Base-by-base conservation (phyloP, 2,329 filamentous ascomycete species). In the Penicillium sclerotigenum region DNA sequence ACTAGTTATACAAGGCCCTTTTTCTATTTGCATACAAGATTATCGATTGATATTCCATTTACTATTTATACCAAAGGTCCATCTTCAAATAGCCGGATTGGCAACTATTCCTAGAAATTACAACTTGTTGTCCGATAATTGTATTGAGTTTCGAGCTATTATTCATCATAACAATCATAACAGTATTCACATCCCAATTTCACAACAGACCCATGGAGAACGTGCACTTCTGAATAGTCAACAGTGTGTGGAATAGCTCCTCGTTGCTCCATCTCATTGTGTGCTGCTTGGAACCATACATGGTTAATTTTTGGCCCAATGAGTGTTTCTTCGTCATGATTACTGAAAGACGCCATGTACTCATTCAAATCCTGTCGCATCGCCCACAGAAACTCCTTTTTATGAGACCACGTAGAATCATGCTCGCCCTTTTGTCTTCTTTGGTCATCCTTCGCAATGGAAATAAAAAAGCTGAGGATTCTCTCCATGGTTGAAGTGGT, bases 231-330 rank as follows among this genome's bases (percentile, higher is more conserved):
- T 7, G 54, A 47, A 29, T 63, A 58, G 37, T 65, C 59, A 24
- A 57, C 29, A 13, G 52, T 41, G 58, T 68, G 66, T 3, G 66
- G 65, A 31, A 66, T 61, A 5, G 60, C 59, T 2, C 60, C 61
- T 24, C 65, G 52, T 7, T 49, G 38, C 20, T 52, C 46, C 56
- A 69, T 57, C 46, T 67, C 65, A 29, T 53, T 59, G 43, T 55
- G 50, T 20, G 64, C 65, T 26, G 65, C 67, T 34, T 58, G 54
- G 41, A 69, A 69, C 66, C 65, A 69, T 9, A 69, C 52, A 28
- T 59, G 49, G 2, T 59, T 57, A 6, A 69, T 28, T 16, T 48
- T 54, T 10, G 58, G 64, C n/a, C 20, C 31, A 13, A n/a, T 22
- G 5, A 11, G 22, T 6, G 40, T 16, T 22, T 20, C 8, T 36